These are phyloP conservation scores for Mycena floridula DNA, from an alignment of 768 basidiomycete genomes.

Conservation along the genomic window DNA sequence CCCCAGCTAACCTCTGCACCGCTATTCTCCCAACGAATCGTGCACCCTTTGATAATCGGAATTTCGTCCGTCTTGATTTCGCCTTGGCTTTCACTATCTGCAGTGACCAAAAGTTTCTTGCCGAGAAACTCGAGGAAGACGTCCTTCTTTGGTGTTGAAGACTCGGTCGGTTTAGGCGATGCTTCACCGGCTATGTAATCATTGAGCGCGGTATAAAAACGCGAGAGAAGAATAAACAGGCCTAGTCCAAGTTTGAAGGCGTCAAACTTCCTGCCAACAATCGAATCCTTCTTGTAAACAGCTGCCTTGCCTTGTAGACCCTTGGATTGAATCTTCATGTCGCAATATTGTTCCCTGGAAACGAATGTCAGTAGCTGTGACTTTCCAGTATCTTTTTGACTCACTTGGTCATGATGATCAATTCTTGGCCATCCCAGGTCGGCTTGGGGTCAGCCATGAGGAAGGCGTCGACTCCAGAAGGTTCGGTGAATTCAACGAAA, in stretches of 20 bases:
- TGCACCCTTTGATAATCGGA: conserved; percentile 47
- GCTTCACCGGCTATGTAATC: too few relatives aligned
- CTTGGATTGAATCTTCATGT: conserved; percentile 96
- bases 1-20: conserved; percentile 44
- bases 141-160: conserved; percentile 34
- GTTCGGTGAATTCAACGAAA: conserved; percentile 84
- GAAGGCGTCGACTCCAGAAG: conserved; percentile 65
- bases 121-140: conserved; percentile 75
- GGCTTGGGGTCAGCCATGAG: conserved; percentile 79
- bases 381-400: conserved; percentile 13
- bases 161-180: neutral
- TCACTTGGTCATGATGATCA: conserved; percentile 86
- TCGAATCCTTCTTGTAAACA: conserved; percentile 47
- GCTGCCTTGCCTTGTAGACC: conserved; percentile 75
- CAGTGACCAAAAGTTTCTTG: conserved; percentile 54
- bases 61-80: conserved; percentile 56
- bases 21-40: conserved; percentile 54
- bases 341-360: conserved; percentile 74
- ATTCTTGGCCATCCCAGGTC: conserved; percentile 66
- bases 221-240: too few relatives aligned
- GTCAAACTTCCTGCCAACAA: conserved; percentile 61
- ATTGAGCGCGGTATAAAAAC: too few relatives aligned
- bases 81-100: too few relatives aligned
- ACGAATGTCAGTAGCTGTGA: conserved; percentile 1
- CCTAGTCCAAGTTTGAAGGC: too few relatives aligned